Evolutionary conservation across 1,139 yeast species (phyloP), one percentile per base, ranked within the genome.

Genomic region (Saccharomyces pastorianus): DNA sequence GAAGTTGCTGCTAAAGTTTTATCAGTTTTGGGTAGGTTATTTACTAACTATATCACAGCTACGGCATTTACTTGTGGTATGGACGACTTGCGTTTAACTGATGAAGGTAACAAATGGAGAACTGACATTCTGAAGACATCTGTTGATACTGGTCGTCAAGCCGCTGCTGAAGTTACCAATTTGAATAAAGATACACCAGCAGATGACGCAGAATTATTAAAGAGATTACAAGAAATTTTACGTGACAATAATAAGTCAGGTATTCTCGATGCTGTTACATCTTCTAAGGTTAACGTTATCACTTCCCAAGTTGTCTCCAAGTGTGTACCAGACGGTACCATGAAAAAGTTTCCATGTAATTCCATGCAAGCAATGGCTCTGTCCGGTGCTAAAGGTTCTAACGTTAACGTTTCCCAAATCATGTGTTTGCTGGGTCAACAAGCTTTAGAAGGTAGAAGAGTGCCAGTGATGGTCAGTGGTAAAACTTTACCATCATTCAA

Each of bases 381-480:
- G 51, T 91, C 98, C 50, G 99, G 99, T 73, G 99, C 99, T 58
- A 95, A 95, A 75, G 99, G 99, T 70, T 93, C 99, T 34, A 89
- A 88, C 65, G 99, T 95, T 62, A 95, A 95, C 68, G 98, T 95
- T 61, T 91, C 99, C 46, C 99, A 95, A 76, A 95, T 95, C 75
- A 95, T 95, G 98, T 95, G 99, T 82, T 79, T 95, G 71, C 81
- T 95, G 61, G 99, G 99, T 52, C 99, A 95, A 76, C 99, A 95
- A 76, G 99, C 99, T 46, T 80, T 95, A 68, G 99, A 95, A 78
- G 99, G 99, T 75, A 85, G 98, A 74, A 86, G 99, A 78, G 99
- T 95, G 25, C 99, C 99, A 28, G 96, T 93, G 51, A 95, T 95
- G 99, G 97, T 93, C 38, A 85, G 96, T 60, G 99, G 99, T 72